Evolutionary conservation across 2,329 filamentous ascomycete species (phyloP), one percentile per base, ranked within the genome.

Genomic region (Aspergillus neotritici): DNA sequence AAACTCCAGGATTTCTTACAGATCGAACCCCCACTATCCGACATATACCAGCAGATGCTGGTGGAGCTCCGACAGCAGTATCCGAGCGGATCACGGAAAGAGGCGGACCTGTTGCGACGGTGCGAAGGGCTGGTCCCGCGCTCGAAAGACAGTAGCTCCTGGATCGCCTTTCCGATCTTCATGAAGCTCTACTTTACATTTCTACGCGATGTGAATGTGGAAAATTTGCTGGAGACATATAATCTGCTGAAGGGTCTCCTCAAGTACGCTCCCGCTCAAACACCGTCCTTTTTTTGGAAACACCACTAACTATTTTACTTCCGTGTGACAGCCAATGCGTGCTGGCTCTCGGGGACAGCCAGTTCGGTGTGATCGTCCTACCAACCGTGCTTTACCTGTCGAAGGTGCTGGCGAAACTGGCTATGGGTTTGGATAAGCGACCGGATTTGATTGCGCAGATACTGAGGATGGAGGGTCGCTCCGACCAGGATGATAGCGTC

Each of bases 371-470:
- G 25, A 77, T 95, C 56, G 80, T 96, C 55, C 79, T 96, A 32
- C 83, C 87, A 33, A 89, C 87, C 3, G 86, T 88, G 60, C 82
- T 95, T 55, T 84, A 85, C 25, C 78, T 94, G 41, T 91, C 86
- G 28, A 82, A 85, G 53, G 81, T 87, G 6, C 78, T 96, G 16
- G 84, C 87, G 7, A 83, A 84, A 52, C 77, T 96, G 44, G 90
- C 90, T 17, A 87, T 95, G 71, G 84, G 81, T 40, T 76, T 96
- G 31, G 88, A 91, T 63, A 84, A 84, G 50, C 80, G 82, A 41
- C 89, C 89, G 0, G 84, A 93, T 48, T 72, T 96, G 35, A 83
- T 86, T 38, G 77, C 80, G 31, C 77, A 82, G 54, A 70, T 89
- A n/a, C 55, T 70, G 34, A 64, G 63, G 43, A 54, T 60, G 44